phyloP scores from a whole-genome alignment of 2,329 filamentous ascomycete species.

The Epichloe elymi region DNA sequence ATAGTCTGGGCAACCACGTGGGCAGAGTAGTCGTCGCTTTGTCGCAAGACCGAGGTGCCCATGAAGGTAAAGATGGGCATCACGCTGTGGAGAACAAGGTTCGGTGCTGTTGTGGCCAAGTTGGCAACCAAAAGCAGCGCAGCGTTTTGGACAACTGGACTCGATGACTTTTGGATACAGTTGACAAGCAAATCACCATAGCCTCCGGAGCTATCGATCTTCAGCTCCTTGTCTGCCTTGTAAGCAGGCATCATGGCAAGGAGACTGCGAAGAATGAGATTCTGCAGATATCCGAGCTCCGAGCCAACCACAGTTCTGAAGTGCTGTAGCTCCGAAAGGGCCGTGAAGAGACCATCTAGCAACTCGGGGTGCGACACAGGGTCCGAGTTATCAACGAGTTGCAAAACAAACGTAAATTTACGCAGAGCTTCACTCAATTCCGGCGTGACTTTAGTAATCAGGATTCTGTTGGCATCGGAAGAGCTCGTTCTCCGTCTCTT shows the following conservation, averaged over 20 bases:
- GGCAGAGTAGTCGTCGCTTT: conserved; percentile 93
- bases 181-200: conserved; percentile 86
- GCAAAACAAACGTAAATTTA: conserved; percentile 74
- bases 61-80: conserved; percentile 99
- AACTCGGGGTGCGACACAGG: conserved; percentile 65
- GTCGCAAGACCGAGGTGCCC: conserved; percentile 78
- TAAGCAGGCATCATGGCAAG: conserved; percentile 72
- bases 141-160: conserved; percentile 85
- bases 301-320: conserved; percentile 71
- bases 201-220: conserved; percentile 66
- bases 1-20: conserved; percentile 94
- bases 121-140: conserved; percentile 79
- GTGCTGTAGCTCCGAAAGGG: conserved; percentile 76
- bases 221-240: conserved; percentile 45
- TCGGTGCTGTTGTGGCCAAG: conserved; percentile 75
- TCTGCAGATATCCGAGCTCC: conserved; percentile 82
- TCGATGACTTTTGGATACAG: conserved; percentile 83
- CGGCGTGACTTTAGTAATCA: conserved; percentile 47
- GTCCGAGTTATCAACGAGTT: conserved; percentile 71
- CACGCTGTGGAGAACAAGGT: conserved; percentile 86
- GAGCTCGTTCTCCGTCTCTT: conserved; percentile 73
- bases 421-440: conserved; percentile 56
- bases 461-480: conserved; percentile 48
- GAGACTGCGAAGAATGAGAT: conserved; percentile 68
- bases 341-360: conserved; percentile 65